Percentiles rank a stretch among this genome's conserved stretches.
Evolutionary conservation across 139 green algal genomes (phyloP).

Genomic region (Pycnococcus provasolii): DNA sequence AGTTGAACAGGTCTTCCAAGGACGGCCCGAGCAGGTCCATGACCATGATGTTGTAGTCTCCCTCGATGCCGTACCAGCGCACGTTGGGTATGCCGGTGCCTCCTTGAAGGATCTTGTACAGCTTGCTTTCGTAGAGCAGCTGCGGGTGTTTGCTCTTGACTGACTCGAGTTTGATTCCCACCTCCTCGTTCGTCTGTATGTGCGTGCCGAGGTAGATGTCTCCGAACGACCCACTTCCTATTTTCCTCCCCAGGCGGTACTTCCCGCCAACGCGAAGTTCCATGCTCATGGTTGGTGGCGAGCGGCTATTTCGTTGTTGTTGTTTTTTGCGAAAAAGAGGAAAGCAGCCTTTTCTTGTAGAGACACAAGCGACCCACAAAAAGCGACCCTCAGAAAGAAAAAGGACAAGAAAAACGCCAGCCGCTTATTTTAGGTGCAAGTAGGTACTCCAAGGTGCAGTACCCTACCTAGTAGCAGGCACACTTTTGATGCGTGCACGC

Average conservation of each 20-base stretch:
- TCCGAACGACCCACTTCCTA: conserved; percentile 46
- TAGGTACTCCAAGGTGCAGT: no score
- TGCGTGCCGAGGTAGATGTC: conserved; percentile 70
- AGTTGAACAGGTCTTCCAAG: conserved; percentile 99
- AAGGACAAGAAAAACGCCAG: no score
- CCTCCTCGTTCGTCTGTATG: conserved; percentile 92
- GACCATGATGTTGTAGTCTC: conserved; percentile 99
- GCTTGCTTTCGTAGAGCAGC: conserved; percentile 48
- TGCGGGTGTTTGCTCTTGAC: conserved; percentile 47
- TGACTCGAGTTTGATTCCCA: conserved; percentile 93
- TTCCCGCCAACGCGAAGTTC: conserved; percentile 49
- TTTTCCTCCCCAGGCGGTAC: conserved; percentile 44
- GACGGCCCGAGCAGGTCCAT: conserved; percentile 91
- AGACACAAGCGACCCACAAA: no score
- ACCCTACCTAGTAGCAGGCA: no score
- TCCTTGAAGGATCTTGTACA: conserved; percentile 51
- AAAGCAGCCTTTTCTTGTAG: no score
- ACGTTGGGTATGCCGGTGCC: conserved; percentile 94
- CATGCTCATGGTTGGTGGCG: conserved; percentile 21
- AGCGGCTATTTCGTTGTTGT: neutral
- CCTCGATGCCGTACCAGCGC: conserved; percentile 95
- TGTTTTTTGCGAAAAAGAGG: neutral
- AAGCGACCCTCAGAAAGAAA: no score
- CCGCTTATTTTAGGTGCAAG: no score
- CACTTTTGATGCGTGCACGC: no score